Conservation (phyloP, 2,329 filamentous ascomycete genomes). For the Fusarium camptoceras region DNA sequence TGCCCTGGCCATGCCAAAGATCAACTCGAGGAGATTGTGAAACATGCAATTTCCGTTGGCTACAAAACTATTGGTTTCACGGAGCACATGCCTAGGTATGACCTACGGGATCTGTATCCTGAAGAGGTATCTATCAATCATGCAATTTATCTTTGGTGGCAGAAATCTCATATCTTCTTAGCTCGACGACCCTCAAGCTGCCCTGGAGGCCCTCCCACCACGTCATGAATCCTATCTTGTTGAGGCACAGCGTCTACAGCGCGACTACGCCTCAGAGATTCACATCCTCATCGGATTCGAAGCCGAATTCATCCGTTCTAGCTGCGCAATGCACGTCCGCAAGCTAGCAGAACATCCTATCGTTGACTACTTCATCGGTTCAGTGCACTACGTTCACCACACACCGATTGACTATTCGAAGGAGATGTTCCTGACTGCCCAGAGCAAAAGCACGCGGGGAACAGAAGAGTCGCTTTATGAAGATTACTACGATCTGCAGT, state of each 20-base stretch:
- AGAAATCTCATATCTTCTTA: slow-evolving; percentile 43
- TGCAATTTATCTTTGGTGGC: neutral
- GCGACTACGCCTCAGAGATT: slow-evolving; percentile 76
- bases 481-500: slow-evolving; percentile 90
- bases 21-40: slow-evolving; percentile 84
- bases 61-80: slow-evolving; percentile 89
- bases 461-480: slow-evolving; percentile 79
- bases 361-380: slow-evolving; percentile 93
- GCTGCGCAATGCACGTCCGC: slow-evolving; percentile 67
- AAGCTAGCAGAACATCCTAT: slow-evolving; percentile 69
- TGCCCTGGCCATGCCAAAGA: slow-evolving; percentile 90
- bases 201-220: slow-evolving; percentile 61
- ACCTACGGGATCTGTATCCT: slow-evolving; percentile 84
- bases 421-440: slow-evolving; percentile 68
- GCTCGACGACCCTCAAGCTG: slow-evolving; percentile 62
- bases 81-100: slow-evolving; percentile 91
- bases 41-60: slow-evolving; percentile 79
- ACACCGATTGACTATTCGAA: slow-evolving; percentile 90
- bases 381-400: slow-evolving; percentile 87
- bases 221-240: slow-evolving; percentile 78
- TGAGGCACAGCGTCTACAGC: slow-evolving; percentile 80
- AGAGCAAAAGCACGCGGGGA: slow-evolving; percentile 54
- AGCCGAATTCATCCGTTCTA: slow-evolving; percentile 87
- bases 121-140: slow-evolving; percentile 73
- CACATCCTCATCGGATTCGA: slow-evolving; percentile 91